These are phyloP conservation scores for Inga oerstediana DNA, from an alignment of 306 rosid genomes.

Conservation along the genomic window DNA sequence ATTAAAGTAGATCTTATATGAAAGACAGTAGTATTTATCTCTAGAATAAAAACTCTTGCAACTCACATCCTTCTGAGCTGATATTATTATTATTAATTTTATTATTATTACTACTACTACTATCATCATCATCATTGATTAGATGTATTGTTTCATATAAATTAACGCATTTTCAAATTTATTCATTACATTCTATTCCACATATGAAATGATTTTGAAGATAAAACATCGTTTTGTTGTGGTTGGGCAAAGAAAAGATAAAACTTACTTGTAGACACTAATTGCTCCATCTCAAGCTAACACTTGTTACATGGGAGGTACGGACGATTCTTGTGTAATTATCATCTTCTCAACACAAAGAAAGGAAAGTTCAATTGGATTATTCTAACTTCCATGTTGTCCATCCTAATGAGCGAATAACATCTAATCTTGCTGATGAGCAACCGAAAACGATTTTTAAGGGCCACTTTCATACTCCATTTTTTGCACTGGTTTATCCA, in stretches of 20 bases:
- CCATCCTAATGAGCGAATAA: background rate
- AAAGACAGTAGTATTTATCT: no score
- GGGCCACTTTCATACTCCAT: background rate
- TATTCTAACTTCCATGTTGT: background rate
- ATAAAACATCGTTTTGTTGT: background rate
- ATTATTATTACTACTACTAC: no score
- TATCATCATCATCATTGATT: no score
- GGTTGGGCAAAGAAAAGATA: background rate
- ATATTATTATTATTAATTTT: no score
- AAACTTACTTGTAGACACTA: background rate
- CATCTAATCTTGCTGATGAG: background rate
- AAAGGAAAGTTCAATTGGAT: background rate
- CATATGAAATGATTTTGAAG: background rate
- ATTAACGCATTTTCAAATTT: background rate
- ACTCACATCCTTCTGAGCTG: background rate
- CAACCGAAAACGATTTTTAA: background rate
- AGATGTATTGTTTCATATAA: no score
- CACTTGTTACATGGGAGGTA: no score
- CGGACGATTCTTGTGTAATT: background rate
- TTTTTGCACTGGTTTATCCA: no score
- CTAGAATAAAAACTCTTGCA: background rate
- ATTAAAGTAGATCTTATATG: no score
- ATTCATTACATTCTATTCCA: background rate
- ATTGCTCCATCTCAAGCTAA: background rate
- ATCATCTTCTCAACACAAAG: background rate